Evolutionary conservation across 2,329 filamentous ascomycete species (phyloP).

Genomic region (Penicillium freii): DNA sequence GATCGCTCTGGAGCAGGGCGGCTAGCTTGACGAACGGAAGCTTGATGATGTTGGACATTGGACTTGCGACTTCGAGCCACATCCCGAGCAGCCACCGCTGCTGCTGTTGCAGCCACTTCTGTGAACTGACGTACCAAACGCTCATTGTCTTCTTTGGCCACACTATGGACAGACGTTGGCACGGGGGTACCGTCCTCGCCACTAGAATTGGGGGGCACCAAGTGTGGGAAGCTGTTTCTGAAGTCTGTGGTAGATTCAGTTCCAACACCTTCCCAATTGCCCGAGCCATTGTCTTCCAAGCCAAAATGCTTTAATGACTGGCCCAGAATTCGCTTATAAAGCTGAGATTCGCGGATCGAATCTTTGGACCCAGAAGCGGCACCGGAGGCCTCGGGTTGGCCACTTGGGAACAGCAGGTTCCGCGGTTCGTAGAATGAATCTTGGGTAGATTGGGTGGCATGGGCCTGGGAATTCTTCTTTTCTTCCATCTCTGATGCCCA

Average conservation of each 20-base stretch:
- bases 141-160: conserved; percentile 80
- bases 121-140: conserved; percentile 80
- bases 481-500: conserved; percentile 86
- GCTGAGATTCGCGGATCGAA: conserved; percentile 79
- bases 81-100: conserved; percentile 81
- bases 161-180: conserved; percentile 53
- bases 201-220: conserved; percentile 69
- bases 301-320: conserved; percentile 86
- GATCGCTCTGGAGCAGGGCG: conserved; percentile 38
- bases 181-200: conserved; percentile 40
- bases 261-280: conserved; percentile 32
- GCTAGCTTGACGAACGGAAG: conserved; percentile 30
- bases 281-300: conserved; percentile 56
- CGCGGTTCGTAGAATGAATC: conserved; percentile 39
- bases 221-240: conserved; percentile 56
- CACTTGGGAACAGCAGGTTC: conserved; percentile 31
- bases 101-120: conserved; percentile 89
- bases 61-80: conserved; percentile 56
- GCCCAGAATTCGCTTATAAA: conserved; percentile 90
- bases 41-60: conserved; percentile 38
- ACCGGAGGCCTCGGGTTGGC: conserved; percentile 30
- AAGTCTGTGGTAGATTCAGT: conserved; percentile 21
- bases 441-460: conserved; percentile 15
- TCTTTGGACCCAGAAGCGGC: conserved; percentile 52
- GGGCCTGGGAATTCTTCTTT: conserved; percentile 55